Evolutionary conservation across 768 basidiomycete species (phyloP), one percentile per base, ranked within the genome.

Genomic region (Mycena filopes): DNA sequence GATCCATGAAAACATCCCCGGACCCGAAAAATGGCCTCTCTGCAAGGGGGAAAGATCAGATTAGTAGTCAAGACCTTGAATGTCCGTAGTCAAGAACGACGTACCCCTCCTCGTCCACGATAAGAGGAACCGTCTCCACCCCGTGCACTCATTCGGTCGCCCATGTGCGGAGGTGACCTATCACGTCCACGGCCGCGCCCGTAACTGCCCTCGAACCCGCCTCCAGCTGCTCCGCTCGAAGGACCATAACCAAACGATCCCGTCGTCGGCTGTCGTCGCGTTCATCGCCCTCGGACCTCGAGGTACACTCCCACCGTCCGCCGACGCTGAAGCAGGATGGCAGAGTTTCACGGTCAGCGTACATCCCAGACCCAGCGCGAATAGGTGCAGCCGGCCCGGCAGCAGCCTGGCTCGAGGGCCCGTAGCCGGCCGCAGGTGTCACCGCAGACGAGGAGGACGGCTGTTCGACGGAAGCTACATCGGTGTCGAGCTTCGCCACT

Each of bases 271-370:
- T n/a, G 55, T 48, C 43, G 55, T 36, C 20, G 49, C 43, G 46
- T 16, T 67, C 68, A 69, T 69, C 29, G 68, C 68, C 11, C 68
- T 42, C 42, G 68, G 68, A 3, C 68, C 68, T 45, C 53, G 28
- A 20, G 61, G 57, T 20, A 63, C 60, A 45, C 45, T 20, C 21
- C 64, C 66, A 11, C 46, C 47, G 16, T 59, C 60, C 31, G 51
- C 20, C 54, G 51, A 49, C 3, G 36, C 51, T 21, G 60, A 56
- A 20, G 46, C 60, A 18, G 61, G 47, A 54, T 4, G 31, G 25
- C 43, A 47, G 18, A 36, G 29, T 38, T 29, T 65, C 59, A 13
- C 67, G 63, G 42, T 69, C 67, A 1, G 58, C 63, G 21, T 69
- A 61, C 63, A 69, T 65, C 21, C 64, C 64, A 13, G 68, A 66